Evolutionary conservation across 257 asterid genomes (phyloP).

Genomic region (Salvia rosmarinus): DNA sequence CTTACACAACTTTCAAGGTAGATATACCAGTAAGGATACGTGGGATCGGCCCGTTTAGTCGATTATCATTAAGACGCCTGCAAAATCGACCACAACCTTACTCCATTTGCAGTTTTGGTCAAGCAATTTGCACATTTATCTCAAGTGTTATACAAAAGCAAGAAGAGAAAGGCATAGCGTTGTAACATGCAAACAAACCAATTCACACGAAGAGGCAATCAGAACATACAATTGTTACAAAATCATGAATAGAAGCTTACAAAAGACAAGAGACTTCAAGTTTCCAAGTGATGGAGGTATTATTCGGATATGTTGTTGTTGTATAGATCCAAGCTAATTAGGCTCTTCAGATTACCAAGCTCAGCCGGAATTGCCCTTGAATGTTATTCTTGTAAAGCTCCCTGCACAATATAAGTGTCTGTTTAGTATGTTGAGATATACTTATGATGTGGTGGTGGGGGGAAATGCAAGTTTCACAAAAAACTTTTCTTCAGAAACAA

Average conservation of each 20-base stretch:
- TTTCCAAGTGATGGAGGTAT: conserved; percentile 70
- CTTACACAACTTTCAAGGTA: conserved; percentile 83
- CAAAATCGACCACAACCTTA: conserved; percentile 30
- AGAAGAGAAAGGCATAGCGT: neutral
- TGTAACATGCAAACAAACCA: neutral
- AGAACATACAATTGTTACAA: neutral
- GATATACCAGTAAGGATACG: conserved; percentile 53
- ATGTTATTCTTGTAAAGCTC: conserved; percentile 85
- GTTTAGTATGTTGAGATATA: conserved; percentile 1
- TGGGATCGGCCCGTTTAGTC: conserved; percentile 68
- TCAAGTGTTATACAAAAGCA: neutral
- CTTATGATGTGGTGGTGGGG: neutral
- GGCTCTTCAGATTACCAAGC: conserved; percentile 73
- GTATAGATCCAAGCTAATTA: conserved; percentile 81
- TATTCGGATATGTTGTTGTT: conserved; percentile 67
- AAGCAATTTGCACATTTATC: neutral
- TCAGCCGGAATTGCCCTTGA: conserved; percentile 67
- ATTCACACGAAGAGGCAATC: neutral
- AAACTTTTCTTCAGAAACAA: conserved; percentile 3
- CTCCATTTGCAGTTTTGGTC: conserved; percentile 19
- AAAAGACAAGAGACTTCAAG: conserved; percentile 73
- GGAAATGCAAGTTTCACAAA: conserved; percentile 23
- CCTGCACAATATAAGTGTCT: conserved; percentile 43
- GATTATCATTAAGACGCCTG: conserved; percentile 84
- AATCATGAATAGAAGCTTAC: conserved; percentile 48